phyloP scores from a whole-genome alignment of 805 yeast species.

The Kluyveromyces nonfermentans region DNA sequence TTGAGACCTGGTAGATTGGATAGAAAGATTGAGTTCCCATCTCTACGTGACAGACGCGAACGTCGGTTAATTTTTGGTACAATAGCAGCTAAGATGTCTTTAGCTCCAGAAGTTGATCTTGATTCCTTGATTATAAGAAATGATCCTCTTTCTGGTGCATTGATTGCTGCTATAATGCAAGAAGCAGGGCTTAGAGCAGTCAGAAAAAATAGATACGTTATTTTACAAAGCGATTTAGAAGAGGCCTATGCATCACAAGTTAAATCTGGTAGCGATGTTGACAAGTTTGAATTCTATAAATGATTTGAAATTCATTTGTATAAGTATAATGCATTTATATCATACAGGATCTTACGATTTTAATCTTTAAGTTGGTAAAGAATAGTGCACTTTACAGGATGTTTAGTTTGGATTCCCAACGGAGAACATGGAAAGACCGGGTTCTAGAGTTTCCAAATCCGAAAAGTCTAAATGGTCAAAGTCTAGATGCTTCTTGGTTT shows the following conservation, averaged over 20 bases:
- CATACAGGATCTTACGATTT: not conserved
- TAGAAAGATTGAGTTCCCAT: conserved; percentile 96
- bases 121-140: conserved; percentile 92
- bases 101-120: conserved; percentile 95
- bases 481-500: conserved; percentile 46
- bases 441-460: conserved; percentile 38
- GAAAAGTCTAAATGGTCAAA: conserved; percentile 61
- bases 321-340: not conserved
- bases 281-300: conserved; percentile 95
- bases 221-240: conserved; percentile 89
- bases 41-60: conserved; percentile 93
- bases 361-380: not conserved
- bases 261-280: conserved; percentile 89
- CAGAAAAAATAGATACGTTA: conserved; percentile 94
- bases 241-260: conserved; percentile 98
- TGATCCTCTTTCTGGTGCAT: conserved; percentile 94
- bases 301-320: conserved; percentile 22
- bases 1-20: conserved; percentile 98
- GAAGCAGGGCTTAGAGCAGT: conserved; percentile 99
- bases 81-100: conserved; percentile 92
- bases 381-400: too few species aligned
- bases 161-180: conserved; percentile 99
- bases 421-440: conserved; percentile 56
- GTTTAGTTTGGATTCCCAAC: conserved; percentile 9
- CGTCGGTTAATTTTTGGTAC: conserved; percentile 94